Base-by-base conservation (phyloP, 257 asterid species). In the Fraxinus anomala region DNA sequence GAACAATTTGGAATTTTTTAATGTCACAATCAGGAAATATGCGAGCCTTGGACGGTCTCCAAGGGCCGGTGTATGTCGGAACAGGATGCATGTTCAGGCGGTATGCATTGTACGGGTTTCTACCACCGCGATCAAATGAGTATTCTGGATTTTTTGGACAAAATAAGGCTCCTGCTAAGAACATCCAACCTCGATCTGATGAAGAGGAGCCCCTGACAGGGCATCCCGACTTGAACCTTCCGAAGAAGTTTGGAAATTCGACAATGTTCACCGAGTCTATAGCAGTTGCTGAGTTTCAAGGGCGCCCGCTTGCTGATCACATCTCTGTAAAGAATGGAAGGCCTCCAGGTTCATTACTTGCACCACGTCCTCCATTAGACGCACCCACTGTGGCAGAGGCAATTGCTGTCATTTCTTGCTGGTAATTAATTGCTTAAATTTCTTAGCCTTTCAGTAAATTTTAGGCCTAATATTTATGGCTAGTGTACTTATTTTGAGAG, bases 361-460 rank as follows among this genome's bases (percentile, higher is more conserved):
- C 28, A 19, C 87, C 98, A n/a, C 95, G 99, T 1, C 89, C 89
- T 14, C 91, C 97, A 4, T 90, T 95, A 1, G 98, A 95, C 72
- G 99, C 99, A 23, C 97, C 97, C 21, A 95, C 97, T 3, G 99
- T 92, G 1, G 99, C 99, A 6, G 99, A 93, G 87, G 97, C 99
- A 3, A 93, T 95, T 77, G 98, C 98, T 16, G 99, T 95, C 81
- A 83, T 93, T 82, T 93, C 98, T 13, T 95, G 99, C 88, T 95
- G 98, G 99, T 94, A 90, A 47, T 47, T 47, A 4, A 14, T 14
- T 3, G 56, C 56, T 47, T 47, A 47, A 47, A 47, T 47, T 47
- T 47, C 56, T 47, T 51, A 6, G 44, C 13, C 54, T 19, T 36
- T 37, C 74, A 33, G 21, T 70, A 24, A 11, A 72, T 0, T 9